Conservation (phyloP, 805 yeast genomes). For the Trichomonascus vanleenenianus region DNA sequence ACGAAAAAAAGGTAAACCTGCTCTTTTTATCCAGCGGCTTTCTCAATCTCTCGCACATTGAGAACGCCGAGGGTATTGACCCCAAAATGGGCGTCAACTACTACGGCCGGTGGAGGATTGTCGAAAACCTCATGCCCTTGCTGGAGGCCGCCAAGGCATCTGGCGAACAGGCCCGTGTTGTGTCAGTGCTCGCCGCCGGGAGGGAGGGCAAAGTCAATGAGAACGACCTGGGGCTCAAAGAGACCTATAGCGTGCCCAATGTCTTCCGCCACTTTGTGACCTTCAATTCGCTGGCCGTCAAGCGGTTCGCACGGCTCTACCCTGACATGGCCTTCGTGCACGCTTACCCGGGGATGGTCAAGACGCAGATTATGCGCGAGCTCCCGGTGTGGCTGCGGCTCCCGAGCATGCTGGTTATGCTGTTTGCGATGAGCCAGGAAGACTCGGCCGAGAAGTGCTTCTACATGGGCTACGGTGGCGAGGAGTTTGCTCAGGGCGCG, state of each 20-base stretch:
- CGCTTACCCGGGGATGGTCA: constrained; percentile 22
- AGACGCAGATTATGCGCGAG: constrained; percentile 14
- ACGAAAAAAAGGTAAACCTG: constrained; percentile 17
- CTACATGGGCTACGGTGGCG: constrained; percentile 14
- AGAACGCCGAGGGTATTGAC: constrained; percentile 24
- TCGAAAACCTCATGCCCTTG: constrained; percentile 18
- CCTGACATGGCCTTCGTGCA: constrained; percentile 21
- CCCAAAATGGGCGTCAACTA: constrained; percentile 22
- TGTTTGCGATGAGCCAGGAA: constrained; percentile 11
- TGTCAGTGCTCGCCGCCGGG: constrained; percentile 22
- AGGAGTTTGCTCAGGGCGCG: constrained; percentile 16
- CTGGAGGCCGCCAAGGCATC: constrained; percentile 16
- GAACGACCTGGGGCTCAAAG: constrained; percentile 22
- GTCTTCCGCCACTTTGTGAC: constrained; percentile 12
- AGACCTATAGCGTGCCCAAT: constrained; percentile 13
- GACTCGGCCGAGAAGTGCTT: constrained; percentile 19
- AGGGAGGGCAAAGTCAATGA: constrained; percentile 14
- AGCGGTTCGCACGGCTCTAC: constrained; percentile 15
- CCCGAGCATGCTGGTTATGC: constrained; percentile 2
- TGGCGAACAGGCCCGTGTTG: constrained; percentile 21
- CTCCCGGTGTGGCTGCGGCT: constrained; percentile 18
- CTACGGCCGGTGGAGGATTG: constrained; percentile 23
- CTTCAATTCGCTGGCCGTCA: constrained; percentile 18
- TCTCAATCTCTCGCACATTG: constrained; percentile 24
- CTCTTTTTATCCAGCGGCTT: constrained; percentile 16